Evolutionary conservation across 2,329 filamentous ascomycete species (phyloP), one percentile per base, ranked within the genome.

Genomic region (Ophiostoma tasmaniense): DNA sequence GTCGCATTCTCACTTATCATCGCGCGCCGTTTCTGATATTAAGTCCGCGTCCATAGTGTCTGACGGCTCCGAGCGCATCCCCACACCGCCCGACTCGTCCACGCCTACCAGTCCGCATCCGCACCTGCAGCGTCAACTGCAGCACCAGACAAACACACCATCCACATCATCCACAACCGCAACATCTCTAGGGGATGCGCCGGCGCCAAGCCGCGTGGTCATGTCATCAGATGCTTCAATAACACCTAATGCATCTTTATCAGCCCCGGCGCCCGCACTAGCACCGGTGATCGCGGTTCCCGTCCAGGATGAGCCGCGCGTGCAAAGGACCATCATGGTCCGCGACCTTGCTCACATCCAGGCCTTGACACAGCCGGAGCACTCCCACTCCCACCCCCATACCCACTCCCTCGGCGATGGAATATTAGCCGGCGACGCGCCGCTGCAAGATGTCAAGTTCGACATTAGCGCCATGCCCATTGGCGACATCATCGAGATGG

Each of bases 381-480:
- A 89, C 70, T n/a, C 33, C 20, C 33, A 25, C 33, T n/a, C 10
- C 7, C 62, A 39, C 14, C n/a, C 17, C 10, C 17, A 30, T 25
- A 50, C 89, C 76, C 39, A 42, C 11, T 42, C 39, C 8, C 87
- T 81, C 30, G 80, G 80, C n/a, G 78, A 80, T 68, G 80, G 79
- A 1, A 73, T 83, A 72, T 80, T 84, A 74, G 81, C 81, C 69
- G 78, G 82, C 69, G 83, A 82, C 72, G 33, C 81, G 14, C 82
- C 81, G 42, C 77, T 82, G 50, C 83, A 84, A 73, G 83, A 83
- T 72, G 85, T 84, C 79, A 87, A 87, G 76, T 99, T 97, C 77
- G 95, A 98, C 79, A 97, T 99, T 74, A 97, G 93, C 80, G 91
- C 88, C 67, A 98, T 99, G 94, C 95, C 95, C 67, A 96, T 98